Evolutionary conservation across 106 monocot genomes (phyloP).

Genomic region (Posidonia australis): DNA sequence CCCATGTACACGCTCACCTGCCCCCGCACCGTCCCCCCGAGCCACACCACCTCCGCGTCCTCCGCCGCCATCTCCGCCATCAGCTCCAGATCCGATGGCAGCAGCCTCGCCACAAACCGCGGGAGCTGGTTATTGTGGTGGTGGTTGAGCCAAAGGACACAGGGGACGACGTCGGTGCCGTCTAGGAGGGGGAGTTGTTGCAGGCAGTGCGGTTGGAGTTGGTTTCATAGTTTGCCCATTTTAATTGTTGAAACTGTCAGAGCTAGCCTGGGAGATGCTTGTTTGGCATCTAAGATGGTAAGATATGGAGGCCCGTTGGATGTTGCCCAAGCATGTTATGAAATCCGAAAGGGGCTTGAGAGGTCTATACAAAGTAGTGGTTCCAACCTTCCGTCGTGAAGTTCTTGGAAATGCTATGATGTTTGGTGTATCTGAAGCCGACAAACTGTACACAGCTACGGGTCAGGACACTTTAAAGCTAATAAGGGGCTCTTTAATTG

Average conservation of each 20-base stretch:
- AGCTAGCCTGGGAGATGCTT: slow-evolving; percentile 49
- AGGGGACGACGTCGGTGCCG: too few relatives aligned
- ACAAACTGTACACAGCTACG: slow-evolving; percentile 58
- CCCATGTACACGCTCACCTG: too few relatives aligned
- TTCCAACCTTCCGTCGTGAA: slow-evolving; percentile 73
- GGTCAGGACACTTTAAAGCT: slow-evolving; percentile 60
- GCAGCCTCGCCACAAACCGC: too few relatives aligned
- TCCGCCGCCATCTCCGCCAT: too few relatives aligned
- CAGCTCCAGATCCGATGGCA: too few relatives aligned
- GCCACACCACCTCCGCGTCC: too few relatives aligned
- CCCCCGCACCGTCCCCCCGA: too few relatives aligned
- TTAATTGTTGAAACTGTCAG: slow-evolving; percentile 32
- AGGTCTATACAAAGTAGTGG: slow-evolving; percentile 68
- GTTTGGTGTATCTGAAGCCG: slow-evolving; percentile 82
- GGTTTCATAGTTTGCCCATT: too few relatives aligned
- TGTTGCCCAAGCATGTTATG: slow-evolving; percentile 85
- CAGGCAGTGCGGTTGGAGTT: too few relatives aligned
- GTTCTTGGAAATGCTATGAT: slow-evolving; percentile 80
- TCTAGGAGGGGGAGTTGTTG: too few relatives aligned
- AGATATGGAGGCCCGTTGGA: slow-evolving; percentile 87
- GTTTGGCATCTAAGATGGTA: slow-evolving; percentile 23
- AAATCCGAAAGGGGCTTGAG: slow-evolving; percentile 59
- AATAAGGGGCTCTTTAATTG: slow-evolving; percentile 56
- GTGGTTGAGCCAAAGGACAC: too few relatives aligned
- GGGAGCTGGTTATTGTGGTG: too few relatives aligned